Evolutionary conservation across 495 filamentous ascomycete genomes (phyloP).

Genomic region (Coniosporium apollinis): DNA sequence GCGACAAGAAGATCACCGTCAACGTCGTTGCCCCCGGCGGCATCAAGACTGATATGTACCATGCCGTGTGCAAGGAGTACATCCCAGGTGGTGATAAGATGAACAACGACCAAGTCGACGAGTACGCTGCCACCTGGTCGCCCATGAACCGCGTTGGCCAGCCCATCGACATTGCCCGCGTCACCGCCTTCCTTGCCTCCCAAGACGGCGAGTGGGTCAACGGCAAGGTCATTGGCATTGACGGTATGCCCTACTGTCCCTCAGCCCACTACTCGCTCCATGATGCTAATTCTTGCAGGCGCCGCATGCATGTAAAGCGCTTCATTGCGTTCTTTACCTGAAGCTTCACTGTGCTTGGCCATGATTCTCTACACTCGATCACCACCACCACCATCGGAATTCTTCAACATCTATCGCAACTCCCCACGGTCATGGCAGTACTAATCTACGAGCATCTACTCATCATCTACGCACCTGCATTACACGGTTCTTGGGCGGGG

Average conservation of each 20-base stretch:
- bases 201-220: conserved; percentile 53
- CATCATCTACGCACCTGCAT: no score
- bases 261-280: not conserved
- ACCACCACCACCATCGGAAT: no score
- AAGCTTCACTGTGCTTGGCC: no score
- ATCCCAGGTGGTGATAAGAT: conserved; percentile 39
- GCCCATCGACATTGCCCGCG: conserved; percentile 46
- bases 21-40: conserved; percentile 51
- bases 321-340: no score
- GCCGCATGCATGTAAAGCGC: conserved; percentile 18
- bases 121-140: conserved; percentile 38
- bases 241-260: conserved; percentile 3
- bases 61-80: conserved; percentile 46
- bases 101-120: conserved; percentile 28
- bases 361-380: not conserved
- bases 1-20: conserved; percentile 41
- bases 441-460: no score
- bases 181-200: conserved; percentile 46
- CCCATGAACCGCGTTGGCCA: conserved; percentile 44
- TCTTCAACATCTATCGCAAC: no score
- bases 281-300: not conserved
- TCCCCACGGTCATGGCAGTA: no score
- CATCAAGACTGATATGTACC: conserved; percentile 56
- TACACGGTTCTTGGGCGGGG: no score
- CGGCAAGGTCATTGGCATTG: conserved; percentile 35